Evolutionary conservation across 495 filamentous ascomycete genomes (phyloP), one percentile per base, ranked within the genome.

Genomic region (Hyaloscypha hepaticicola): DNA sequence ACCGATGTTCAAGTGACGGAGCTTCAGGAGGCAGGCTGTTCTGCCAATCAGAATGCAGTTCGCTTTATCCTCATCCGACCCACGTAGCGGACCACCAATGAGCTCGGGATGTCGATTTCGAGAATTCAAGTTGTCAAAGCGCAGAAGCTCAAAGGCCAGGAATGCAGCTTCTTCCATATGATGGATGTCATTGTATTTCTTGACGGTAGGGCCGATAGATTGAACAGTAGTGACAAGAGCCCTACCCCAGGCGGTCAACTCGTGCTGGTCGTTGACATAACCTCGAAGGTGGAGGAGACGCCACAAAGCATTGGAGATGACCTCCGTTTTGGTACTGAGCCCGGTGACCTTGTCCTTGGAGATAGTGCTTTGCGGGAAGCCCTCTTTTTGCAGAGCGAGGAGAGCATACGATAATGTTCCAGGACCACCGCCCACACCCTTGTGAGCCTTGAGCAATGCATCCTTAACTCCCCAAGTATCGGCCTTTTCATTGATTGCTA

Each of bases 261-360:
- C 80, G 75, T 98, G 95, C 53, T 87, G 84, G 55, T 88, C 83
- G 66, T 96, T 84, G 41, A 95, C 78, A 68, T 96, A 98, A 11
- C 85, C 92, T 53, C 93, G 88, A 48, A 98, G 79, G 73, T 97
- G 92, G 29, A 98, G 79, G 74, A 96, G 94, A 48, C 91, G 85
- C 89, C 91, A 96, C 55, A 92, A 76, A 3, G 89, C 84, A 71
- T 97, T 91, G 22, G 85, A 84, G 12, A 88, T 75, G 55, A 98
- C 83, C 67, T 96, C 84, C n/a, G 88, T 81, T 63, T 84, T 80
- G n/a, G 83, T 82, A 45, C 79, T 79, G 12, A 90, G 70, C 24
- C 78, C 75, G 38, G 70, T 72, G 24, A 72, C 69, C 65, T 79
- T 80, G 11, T 76, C 73, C 63, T 78, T 66, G 27, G 72, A 50